A percentile compares a stretch with the other conserved stretches of the same genome.
Conservation (phyloP, 208 protist species). For the Acanthamoeba quina region DNA sequence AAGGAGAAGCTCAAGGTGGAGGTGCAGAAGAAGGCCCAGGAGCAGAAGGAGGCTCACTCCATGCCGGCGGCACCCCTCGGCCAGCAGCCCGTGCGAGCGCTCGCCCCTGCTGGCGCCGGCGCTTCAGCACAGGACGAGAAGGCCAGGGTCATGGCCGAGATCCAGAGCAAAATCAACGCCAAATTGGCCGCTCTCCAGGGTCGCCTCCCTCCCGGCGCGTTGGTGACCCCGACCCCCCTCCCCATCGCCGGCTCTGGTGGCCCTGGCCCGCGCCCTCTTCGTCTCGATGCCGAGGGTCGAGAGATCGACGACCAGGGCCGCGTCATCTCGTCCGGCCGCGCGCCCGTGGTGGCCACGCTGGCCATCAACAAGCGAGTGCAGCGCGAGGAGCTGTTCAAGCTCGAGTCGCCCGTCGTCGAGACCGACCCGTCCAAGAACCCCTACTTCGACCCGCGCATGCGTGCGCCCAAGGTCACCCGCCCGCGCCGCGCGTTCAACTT, state of each 20-base stretch:
- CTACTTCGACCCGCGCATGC: conserved; percentile 65
- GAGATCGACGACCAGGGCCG: conserved; percentile 51
- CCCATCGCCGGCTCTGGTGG: background rate
- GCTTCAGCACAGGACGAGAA: background rate
- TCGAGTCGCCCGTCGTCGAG: conserved; percentile 27
- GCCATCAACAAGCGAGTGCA: conserved; percentile 59
- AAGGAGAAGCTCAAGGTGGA: conserved; percentile 39
- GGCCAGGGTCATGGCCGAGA: conserved; percentile 20
- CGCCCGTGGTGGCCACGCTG: conserved; percentile 21
- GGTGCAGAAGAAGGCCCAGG: conserved; percentile 15
- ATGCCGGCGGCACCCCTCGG: background rate
- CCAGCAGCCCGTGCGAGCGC: background rate
- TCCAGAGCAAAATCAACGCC: conserved; percentile 43
- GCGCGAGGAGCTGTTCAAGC: conserved; percentile 54
- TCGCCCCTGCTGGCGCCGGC: background rate
- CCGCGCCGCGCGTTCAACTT: conserved; percentile 38
- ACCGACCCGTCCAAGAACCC: conserved; percentile 44
- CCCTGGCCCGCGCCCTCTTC: background rate
- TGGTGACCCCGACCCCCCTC: background rate
- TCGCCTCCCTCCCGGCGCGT: background rate
- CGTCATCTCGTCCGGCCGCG: background rate
- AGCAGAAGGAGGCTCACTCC: background rate
- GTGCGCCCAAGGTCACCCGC: background rate
- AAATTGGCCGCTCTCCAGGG: conserved; percentile 38
- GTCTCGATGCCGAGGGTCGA: conserved; percentile 37